Evolutionary conservation across 1,284 basidiomycete species (phyloP).

Genomic region (Ustilago curta): DNA sequence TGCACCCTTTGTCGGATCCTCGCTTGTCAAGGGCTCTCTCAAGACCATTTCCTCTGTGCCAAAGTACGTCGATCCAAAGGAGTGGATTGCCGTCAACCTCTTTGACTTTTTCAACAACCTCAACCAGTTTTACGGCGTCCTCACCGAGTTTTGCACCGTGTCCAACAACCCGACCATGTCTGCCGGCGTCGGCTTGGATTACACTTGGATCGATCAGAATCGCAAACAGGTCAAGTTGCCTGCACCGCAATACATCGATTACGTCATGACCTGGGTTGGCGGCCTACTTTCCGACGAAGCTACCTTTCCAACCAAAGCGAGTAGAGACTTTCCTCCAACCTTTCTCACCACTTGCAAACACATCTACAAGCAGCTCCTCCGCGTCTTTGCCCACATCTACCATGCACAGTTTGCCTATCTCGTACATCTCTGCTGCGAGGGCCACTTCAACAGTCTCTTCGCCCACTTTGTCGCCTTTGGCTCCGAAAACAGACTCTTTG

Average conservation of each 20-base stretch:
- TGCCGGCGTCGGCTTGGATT: slow-evolving; percentile 90
- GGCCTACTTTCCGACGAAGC: slow-evolving; percentile 91
- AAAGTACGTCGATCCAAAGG: slow-evolving; percentile 76
- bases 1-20: slow-evolving; percentile 85
- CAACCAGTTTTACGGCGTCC: slow-evolving; percentile 95
- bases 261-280: slow-evolving; percentile 98
- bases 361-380: slow-evolving; percentile 94
- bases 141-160: slow-evolving; percentile 92
- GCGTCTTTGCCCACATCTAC: slow-evolving; percentile 97
- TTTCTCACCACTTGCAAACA: slow-evolving; percentile 95
- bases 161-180: slow-evolving; percentile 92
- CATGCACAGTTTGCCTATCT: slow-evolving; percentile 91
- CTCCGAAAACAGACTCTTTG: slow-evolving; percentile 83
- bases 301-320: slow-evolving; percentile 94
- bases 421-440: slow-evolving; percentile 92
- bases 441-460: slow-evolving; percentile 97
- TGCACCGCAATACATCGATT: slow-evolving; percentile 97
- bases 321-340: slow-evolving; percentile 87
- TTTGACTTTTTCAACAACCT: slow-evolving; percentile 83
- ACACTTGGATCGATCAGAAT: slow-evolving; percentile 90
- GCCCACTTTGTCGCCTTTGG: slow-evolving; percentile 94
- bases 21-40: slow-evolving; percentile 97
- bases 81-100: slow-evolving; percentile 95
- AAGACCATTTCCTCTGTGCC: slow-evolving; percentile 98
- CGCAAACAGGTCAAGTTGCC: slow-evolving; percentile 92